Evolutionary conservation across 192 early-diverging fungal species (phyloP), one percentile per base, ranked within the genome.

Genomic region (Coemansia sp.): DNA sequence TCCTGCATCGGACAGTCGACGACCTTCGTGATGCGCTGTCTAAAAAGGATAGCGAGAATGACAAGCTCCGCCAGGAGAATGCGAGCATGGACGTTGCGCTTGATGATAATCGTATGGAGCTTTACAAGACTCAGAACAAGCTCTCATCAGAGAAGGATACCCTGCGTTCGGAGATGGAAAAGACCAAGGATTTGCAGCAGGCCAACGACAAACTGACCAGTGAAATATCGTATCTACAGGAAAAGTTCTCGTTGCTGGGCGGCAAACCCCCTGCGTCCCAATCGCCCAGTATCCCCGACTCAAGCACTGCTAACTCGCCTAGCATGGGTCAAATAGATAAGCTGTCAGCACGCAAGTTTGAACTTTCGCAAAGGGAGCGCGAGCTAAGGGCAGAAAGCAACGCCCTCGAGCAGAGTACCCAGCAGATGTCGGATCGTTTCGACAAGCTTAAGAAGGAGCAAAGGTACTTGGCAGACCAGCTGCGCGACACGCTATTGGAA

Each of bases 401-500:
- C 3, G 65, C 46, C 25, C 53, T 71, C 13, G 65, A 81, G 64
- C 36, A 23, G 5, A 65, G 56, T 38, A 48, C 73, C 14, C 53
- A 17, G 10, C 35, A 69, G 33, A 34, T 55, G 23, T 43, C 19
- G 45, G 43, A 66, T 53, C 69, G 79, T 5, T 70, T 43, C 41
- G 45, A 34, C 0, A 58, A 59, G 57, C 48, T 76, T 15, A 50
- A 70, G 36, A 73, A 66, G 63, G 74, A 76, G 61, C 61, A 76
- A 67, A 59, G 73, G 42, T 65, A 57, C 25, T 34, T 76, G 66
- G 64, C 74, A 0, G 66, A 70, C 14, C 63, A 58, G 25, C 53
- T 81, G 59, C 66, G 69, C 35, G 70, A 81, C 41, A 34, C 43
- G 56, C 50, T 81, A 20, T 25, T 71, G 41, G 32, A 58, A 45